phyloP scores from a whole-genome alignment of 305 asterid genomes.

The Fraxinus ornus region DNA sequence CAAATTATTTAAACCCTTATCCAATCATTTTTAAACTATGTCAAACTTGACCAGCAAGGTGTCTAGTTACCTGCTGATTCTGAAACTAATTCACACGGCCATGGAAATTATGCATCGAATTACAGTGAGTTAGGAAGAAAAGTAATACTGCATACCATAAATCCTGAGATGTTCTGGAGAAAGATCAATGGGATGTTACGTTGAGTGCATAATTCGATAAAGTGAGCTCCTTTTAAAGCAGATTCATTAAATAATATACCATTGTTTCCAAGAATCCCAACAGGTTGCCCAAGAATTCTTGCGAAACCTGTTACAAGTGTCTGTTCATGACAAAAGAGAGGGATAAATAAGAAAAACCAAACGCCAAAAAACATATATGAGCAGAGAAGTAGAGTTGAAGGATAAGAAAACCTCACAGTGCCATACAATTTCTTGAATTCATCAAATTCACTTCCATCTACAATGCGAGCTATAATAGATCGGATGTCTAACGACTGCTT shows the following conservation, averaged over 20 bases:
- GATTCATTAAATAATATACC: slow-evolving; percentile 90
- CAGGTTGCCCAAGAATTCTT: slow-evolving; percentile 80
- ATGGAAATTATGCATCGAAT: neutral
- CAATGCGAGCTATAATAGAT: slow-evolving; percentile 75
- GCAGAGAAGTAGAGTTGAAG: slow-evolving; percentile 8
- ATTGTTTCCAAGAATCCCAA: slow-evolving; percentile 90
- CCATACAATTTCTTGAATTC: slow-evolving; percentile 98
- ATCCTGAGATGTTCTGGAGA: slow-evolving; percentile 91
- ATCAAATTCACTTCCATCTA: slow-evolving; percentile 92
- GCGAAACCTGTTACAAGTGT: slow-evolving; percentile 95
- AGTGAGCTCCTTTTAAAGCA: slow-evolving; percentile 93
- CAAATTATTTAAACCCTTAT: neutral
- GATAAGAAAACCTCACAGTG: slow-evolving; percentile 67
- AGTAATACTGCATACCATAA: slow-evolving; percentile 10
- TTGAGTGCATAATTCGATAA: slow-evolving; percentile 85
- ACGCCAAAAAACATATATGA: neutral
- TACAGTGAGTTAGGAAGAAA: slow-evolving; percentile 1
- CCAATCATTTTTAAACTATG: neutral
- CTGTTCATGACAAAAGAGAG: slow-evolving; percentile 38
- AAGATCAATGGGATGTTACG: slow-evolving; percentile 86
- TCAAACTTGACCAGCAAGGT: neutral
- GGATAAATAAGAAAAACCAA: slow-evolving; percentile 20
- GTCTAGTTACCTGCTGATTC: slow-evolving; percentile 3
- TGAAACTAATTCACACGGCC: neutral
- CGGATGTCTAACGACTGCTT: slow-evolving; percentile 84